Conservation (phyloP, 371 early-diverging fungal genomes). For the Capillidium rhysosporum region DNA sequence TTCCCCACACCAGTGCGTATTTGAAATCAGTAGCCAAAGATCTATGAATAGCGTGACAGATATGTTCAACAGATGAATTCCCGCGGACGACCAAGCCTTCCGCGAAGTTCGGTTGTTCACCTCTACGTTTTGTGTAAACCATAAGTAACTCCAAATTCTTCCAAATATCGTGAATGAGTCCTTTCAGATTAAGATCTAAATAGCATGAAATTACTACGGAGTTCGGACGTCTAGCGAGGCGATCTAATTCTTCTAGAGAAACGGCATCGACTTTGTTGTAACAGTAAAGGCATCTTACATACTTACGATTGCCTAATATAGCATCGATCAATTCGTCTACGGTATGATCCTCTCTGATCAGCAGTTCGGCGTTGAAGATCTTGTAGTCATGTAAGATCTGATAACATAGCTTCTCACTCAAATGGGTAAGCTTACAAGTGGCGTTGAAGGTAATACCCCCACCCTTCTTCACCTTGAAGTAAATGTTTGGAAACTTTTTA, state of each 20-base stretch:
- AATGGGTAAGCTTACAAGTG: slow-evolving; percentile 68
- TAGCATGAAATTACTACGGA: slow-evolving; percentile 86
- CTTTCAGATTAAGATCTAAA: slow-evolving; percentile 85
- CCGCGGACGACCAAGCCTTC: slow-evolving; percentile 83
- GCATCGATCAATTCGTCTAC: slow-evolving; percentile 99
- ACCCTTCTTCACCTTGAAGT: slow-evolving; percentile 92
- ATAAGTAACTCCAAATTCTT: slow-evolving; percentile 67
- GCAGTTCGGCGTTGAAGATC: slow-evolving; percentile 95
- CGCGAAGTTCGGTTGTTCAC: slow-evolving; percentile 88
- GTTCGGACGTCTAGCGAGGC: slow-evolving; percentile 64
- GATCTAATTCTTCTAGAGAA: slow-evolving; percentile 89
- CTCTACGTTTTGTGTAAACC: slow-evolving; percentile 95
- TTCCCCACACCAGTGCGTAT: slow-evolving; percentile 39
- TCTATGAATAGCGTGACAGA: slow-evolving; percentile 93
- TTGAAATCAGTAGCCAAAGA: slow-evolving; percentile 81
- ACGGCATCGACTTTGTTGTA: slow-evolving; percentile 98
- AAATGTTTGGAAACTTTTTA: slow-evolving; percentile 74
- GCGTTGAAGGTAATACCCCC: slow-evolving; percentile 95
- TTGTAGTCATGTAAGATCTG: slow-evolving; percentile 93
- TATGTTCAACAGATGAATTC: slow-evolving; percentile 84
- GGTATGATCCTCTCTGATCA: slow-evolving; percentile 90
- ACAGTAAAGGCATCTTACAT: slow-evolving; percentile 89
- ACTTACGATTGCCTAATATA: slow-evolving; percentile 91
- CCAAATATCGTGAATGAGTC: slow-evolving; percentile 80
- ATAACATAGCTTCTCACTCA: slow-evolving; percentile 82